Conservation (phyloP, 176 grass and related monocot genomes). For the sorghum (Sorghum bicolor) region Sorghum_bicolor_NCBIv3 NC_012876.2:1807001-1807500, state of each 20-base stretch:
- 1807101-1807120: background rate
- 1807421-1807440: background rate
- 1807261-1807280: background rate
- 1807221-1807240: background rate
- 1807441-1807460: background rate
- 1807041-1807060: background rate
- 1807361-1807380: background rate
- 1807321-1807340: background rate
- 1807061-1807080: background rate
- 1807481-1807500: conserved; percentile 97
- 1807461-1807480: conserved; percentile 78
- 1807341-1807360: background rate
- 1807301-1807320: background rate
- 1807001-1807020: conserved; percentile 86
- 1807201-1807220: background rate
- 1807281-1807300: background rate
- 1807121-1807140: background rate
- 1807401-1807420: background rate
- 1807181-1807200: background rate
- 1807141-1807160: background rate
- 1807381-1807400: background rate
- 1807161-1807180: background rate
- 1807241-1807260: background rate
- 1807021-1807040: conserved; percentile 56
- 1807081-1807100: background rate